Percentiles rank a stretch among this genome's conserved stretches.
Evolutionary conservation across 2,329 filamentous ascomycete genomes (phyloP).

Genomic region (Trichoderma asperellum): DNA sequence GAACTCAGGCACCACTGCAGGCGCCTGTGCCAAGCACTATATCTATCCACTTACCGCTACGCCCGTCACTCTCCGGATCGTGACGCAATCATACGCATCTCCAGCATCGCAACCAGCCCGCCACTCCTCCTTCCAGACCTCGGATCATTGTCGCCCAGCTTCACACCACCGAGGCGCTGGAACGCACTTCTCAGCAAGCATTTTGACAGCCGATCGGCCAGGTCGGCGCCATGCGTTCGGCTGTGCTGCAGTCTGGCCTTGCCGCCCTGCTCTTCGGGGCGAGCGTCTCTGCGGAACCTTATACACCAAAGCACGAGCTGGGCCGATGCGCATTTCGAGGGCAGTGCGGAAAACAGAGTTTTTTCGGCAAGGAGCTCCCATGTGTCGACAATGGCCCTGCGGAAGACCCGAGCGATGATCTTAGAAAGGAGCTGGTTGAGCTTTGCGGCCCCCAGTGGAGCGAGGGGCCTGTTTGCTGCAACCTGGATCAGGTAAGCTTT

Average conservation of each 20-base stretch:
- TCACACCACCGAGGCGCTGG: background rate
- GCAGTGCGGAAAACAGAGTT: slow-evolving; percentile 86
- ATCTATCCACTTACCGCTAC: slow-evolving; percentile 12
- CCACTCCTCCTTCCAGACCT: background rate
- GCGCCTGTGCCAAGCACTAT: slow-evolving; percentile 4
- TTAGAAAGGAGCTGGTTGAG: slow-evolving; percentile 77
- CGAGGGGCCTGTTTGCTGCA: slow-evolving; percentile 82
- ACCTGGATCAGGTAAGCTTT: slow-evolving; percentile 68
- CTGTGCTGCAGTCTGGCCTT: slow-evolving; percentile 40
- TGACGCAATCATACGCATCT: slow-evolving; percentile 24
- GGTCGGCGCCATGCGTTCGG: slow-evolving; percentile 23
- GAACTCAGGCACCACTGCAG: background rate
- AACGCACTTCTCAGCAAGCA: slow-evolving; percentile 1
- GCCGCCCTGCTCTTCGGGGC: slow-evolving; percentile 38
- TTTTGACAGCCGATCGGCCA: slow-evolving; percentile 16
- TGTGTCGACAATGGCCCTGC: slow-evolving; percentile 91
- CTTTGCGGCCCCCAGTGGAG: slow-evolving; percentile 90
- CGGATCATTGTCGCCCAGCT: too few relatives aligned
- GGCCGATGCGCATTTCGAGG: slow-evolving; percentile 90
- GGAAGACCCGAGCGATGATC: slow-evolving; percentile 69
- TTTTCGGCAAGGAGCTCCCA: slow-evolving; percentile 87
- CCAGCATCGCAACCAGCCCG: background rate
- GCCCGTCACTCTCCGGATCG: slow-evolving; percentile 19
- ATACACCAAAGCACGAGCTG: slow-evolving; percentile 73
- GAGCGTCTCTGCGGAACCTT: slow-evolving; percentile 37